A percentile compares a stretch with the other conserved stretches of the same genome.
phyloP scores from a whole-genome alignment of 1,139 yeast genomes.

The Entelexis sorbosivorans region DNA sequence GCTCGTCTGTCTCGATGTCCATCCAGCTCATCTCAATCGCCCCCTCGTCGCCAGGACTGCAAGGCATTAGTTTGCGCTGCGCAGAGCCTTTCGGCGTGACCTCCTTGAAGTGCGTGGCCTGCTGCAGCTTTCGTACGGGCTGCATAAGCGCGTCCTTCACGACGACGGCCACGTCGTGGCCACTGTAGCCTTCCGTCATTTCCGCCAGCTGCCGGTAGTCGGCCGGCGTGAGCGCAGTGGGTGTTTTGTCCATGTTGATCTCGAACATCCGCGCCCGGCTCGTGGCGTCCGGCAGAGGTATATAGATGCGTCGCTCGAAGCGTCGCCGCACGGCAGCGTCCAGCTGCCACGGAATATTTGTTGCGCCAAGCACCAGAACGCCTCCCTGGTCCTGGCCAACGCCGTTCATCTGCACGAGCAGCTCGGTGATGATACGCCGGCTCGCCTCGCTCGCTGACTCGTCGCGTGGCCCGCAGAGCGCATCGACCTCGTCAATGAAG shows the following conservation, averaged over 20 bases:
- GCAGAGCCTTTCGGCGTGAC: conserved; percentile 27
- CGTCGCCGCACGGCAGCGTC: conserved; percentile 97
- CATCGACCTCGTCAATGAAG: conserved; percentile 96
- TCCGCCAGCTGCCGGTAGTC: conserved; percentile 75
- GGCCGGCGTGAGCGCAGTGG: conserved; percentile 60
- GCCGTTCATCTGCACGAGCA: conserved; percentile 96
- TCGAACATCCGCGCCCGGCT: conserved; percentile 93
- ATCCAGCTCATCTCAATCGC: conserved; percentile 91
- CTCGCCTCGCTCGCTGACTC: conserved; percentile 97
- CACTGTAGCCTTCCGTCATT: conserved; percentile 95
- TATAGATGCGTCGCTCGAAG: conserved; percentile 88
- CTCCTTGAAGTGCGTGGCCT: conserved; percentile 84
- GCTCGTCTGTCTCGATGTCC: conserved; percentile 78
- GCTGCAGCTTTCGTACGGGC: conserved; percentile 90
- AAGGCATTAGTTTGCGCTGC: conserved; percentile 59
- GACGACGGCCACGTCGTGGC: conserved; percentile 93
- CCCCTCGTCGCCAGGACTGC: conserved; percentile 87
- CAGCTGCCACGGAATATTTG: conserved; percentile 97
- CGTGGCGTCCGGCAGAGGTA: conserved; percentile 83
- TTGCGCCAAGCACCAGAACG: conserved; percentile 91
- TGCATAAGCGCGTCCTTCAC: conserved; percentile 97
- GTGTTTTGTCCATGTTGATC: conserved; percentile 81
- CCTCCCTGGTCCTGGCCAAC: conserved; percentile 93
- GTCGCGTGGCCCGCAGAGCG: conserved; percentile 95
- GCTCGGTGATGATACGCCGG: conserved; percentile 89